Percentiles rank a stretch among this genome's conserved stretches.
Evolutionary conservation across 352 stramenopile genomes (phyloP).

Genomic region (Globisporangium parvum): DNA sequence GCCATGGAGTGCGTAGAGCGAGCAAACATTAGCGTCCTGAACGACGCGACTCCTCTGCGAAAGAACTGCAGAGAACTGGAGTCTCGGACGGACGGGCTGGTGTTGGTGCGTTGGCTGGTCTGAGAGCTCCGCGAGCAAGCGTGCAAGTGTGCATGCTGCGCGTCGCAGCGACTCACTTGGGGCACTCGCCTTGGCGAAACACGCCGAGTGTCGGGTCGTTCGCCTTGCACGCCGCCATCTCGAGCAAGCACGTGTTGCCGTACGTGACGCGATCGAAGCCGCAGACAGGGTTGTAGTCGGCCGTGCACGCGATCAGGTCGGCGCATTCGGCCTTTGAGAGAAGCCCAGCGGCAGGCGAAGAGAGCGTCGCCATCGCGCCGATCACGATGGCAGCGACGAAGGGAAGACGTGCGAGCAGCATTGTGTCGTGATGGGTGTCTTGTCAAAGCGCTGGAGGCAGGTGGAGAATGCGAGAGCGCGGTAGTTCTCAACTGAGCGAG

Average conservation of each 20-base stretch:
- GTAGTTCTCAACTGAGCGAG: no score
- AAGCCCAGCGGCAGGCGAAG: not conserved
- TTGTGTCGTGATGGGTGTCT: not conserved
- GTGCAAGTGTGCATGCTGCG: not conserved
- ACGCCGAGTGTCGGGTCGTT: not conserved
- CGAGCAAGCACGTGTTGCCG: constrained; percentile 15
- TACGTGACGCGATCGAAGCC: constrained; percentile 19
- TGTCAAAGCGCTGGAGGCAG: no score
- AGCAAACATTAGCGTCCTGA: no score
- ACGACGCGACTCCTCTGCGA: no score
- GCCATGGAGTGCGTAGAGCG: no score
- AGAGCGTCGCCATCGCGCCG: not conserved
- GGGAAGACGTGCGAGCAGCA: not conserved
- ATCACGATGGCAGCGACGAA: not conserved
- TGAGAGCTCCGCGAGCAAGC: no score
- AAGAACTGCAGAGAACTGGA: no score
- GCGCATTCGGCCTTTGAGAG: not conserved
- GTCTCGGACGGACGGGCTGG: no score
- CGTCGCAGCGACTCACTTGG: not conserved
- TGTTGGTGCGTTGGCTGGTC: no score
- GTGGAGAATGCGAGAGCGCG: no score
- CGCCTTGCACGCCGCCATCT: constrained; percentile 11
- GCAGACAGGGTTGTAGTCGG: constrained; percentile 12
- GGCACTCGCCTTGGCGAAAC: not conserved
- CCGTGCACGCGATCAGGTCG: constrained; percentile 3